Conservation (phyloP, 2,329 filamentous ascomycete genomes). For the Penicillium janthinellum region DNA sequence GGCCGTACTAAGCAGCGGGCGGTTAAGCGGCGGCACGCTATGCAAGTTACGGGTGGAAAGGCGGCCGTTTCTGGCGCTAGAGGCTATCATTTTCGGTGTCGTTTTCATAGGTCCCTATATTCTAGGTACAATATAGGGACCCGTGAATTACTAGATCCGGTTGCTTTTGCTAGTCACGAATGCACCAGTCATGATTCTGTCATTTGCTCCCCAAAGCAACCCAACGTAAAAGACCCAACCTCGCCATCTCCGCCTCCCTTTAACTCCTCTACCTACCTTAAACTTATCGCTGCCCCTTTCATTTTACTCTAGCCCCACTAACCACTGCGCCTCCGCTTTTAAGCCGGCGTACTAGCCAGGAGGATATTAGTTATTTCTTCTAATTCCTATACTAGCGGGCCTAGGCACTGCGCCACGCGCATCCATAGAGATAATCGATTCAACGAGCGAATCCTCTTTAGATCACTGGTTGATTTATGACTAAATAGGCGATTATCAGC, state of each 20-base stretch:
- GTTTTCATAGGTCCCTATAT: too few species aligned
- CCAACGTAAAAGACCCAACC: background rate
- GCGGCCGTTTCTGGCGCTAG: too few species aligned
- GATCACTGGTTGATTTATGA: background rate
- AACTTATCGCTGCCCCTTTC: background rate
- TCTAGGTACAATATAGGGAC: background rate
- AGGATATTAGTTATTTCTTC: conserved; percentile 6
- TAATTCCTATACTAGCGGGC: background rate
- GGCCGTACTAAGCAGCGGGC: too few species aligned
- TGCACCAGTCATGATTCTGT: background rate
- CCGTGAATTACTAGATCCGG: background rate
- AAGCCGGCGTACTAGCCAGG: background rate
- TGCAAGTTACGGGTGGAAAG: too few species aligned
- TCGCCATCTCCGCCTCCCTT: background rate
- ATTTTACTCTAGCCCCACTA: background rate
- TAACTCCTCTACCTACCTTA: background rate
- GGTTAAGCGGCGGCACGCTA: too few species aligned
- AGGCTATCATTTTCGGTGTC: too few species aligned
- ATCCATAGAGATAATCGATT: background rate
- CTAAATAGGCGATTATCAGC: background rate
- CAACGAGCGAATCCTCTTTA: background rate
- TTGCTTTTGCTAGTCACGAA: background rate
- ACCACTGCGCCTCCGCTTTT: background rate
- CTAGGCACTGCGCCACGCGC: background rate
- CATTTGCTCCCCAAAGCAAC: background rate